Evolutionary conservation across 192 early-diverging fungal species (phyloP).

Genomic region (Linderina pennispora): DNA sequence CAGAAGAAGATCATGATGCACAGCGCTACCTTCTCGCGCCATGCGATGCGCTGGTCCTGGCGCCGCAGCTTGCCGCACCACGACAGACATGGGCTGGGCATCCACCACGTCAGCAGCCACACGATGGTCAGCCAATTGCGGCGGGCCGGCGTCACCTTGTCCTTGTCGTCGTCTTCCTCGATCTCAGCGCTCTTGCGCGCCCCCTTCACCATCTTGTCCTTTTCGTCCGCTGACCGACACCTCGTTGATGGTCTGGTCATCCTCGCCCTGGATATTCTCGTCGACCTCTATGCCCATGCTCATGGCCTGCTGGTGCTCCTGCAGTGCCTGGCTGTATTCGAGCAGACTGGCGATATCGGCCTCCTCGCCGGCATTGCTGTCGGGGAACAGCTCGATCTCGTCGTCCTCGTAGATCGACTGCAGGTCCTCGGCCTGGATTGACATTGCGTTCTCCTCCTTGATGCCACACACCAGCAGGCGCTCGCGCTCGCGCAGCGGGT

Average conservation of each 20-base stretch:
- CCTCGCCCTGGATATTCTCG: no score
- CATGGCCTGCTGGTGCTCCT: slow-evolving; percentile 40
- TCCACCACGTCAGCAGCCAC: slow-evolving; percentile 64
- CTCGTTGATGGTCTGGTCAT: slow-evolving; percentile 42
- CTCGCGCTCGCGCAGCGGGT: slow-evolving; percentile 65
- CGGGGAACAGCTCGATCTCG: slow-evolving; percentile 33
- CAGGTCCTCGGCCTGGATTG: slow-evolving; percentile 30
- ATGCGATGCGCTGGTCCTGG: slow-evolving; percentile 79
- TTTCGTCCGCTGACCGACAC: no score
- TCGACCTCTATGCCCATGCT: no score
- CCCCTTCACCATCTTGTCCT: slow-evolving; percentile 29
- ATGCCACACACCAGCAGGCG: slow-evolving; percentile 46
- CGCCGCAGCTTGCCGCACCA: slow-evolving; percentile 73
- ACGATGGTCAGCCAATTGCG: slow-evolving; percentile 81
- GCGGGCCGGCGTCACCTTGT: slow-evolving; percentile 29
- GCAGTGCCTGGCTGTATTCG: slow-evolving; percentile 36
- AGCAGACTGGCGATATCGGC: slow-evolving; percentile 40
- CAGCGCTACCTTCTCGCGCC: slow-evolving; percentile 95
- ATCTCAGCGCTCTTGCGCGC: slow-evolving; percentile 13
- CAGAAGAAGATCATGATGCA: slow-evolving; percentile 75
- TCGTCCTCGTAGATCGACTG: slow-evolving; percentile 47
- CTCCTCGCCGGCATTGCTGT: slow-evolving; percentile 24
- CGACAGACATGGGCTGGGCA: slow-evolving; percentile 65
- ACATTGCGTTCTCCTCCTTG: slow-evolving; percentile 17
- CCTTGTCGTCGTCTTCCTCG: slow-evolving; percentile 46